Base-by-base conservation (phyloP, 148 eudicot genomes). In the Heliosperma pusillum region DNA sequence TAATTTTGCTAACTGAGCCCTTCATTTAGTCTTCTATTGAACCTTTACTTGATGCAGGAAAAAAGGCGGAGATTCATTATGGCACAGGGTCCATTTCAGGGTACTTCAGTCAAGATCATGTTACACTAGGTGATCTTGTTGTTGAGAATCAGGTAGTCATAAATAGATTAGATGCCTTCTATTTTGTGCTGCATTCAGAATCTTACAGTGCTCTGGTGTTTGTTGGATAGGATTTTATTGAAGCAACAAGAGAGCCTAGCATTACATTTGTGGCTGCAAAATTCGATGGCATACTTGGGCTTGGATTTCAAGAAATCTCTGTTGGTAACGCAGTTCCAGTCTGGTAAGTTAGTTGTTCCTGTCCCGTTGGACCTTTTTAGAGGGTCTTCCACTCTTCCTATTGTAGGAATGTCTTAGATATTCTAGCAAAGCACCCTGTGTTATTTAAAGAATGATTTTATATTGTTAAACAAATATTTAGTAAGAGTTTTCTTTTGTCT, bases 41-140 rank as follows among this genome's bases (percentile, higher is more conserved):
- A 30, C 33, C 1, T 50, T 29, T 40, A 27, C 66, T 40, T 71
- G 47, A 47, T 77, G 80, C 87, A 93, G 97, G 98, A 53, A 91
- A 83, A 83, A 83, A 89, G 79, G 98, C 98, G 61, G 87, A 80
- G 63, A 91, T 89, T 78, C 98, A 87, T 57, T 93, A 91, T 78
- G 96, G 98, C 76, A 93, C 94, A 80, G 98, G 98, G 80, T 82
- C 97, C 33, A 90, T 93, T 82, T 86, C 97, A n/a, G 98, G 98
- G 44, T 87, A 82, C 80, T 93, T 91, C 71, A 93, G 98, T 87
- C 75, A 84, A 79, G 98, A 93, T 74, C 76, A 82, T 83, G 88
- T 89, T 66, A 80, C 88, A 78, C 20, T 93, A 69, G 97, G 97
- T 61, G 86, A 87, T 68, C 88, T 93, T 75, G 85, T 89, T 77